Conservation (phyloP, 768 basidiomycete species). For the Panellus pusillus region DNA sequence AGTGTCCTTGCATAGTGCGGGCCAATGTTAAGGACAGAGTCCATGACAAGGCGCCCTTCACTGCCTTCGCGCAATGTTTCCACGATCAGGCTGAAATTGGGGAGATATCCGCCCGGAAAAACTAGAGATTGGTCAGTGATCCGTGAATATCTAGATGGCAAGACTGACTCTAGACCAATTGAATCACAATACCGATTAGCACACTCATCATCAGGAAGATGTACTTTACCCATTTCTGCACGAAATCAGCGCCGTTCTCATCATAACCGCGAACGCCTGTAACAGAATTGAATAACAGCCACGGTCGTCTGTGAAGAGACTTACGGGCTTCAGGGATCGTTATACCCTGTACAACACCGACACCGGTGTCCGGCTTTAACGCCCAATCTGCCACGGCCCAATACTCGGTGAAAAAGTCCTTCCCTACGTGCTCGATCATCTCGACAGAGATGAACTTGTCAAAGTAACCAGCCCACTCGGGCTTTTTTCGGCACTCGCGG, state of each 20-base stretch:
- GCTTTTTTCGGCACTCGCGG: conserved; percentile 36
- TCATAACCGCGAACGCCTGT: conserved; percentile 36
- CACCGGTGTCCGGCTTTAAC: conserved; percentile 44
- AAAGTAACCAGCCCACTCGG: conserved; percentile 47
- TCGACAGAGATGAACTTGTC: conserved; percentile 56
- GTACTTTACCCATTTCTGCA: conserved; percentile 47
- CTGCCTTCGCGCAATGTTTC: conserved; percentile 42
- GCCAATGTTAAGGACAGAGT: conserved; percentile 56
- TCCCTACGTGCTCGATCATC: conserved; percentile 60
- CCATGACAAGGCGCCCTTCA: conserved; percentile 45
- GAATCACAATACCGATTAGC: not conserved
- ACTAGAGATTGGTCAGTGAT: conserved; percentile 29
- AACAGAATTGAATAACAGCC: not conserved
- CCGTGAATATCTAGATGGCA: not conserved
- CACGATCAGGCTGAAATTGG: conserved; percentile 45
- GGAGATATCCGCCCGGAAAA: conserved; percentile 59
- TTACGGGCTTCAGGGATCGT: conserved; percentile 52
- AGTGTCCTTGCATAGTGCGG: conserved; percentile 59
- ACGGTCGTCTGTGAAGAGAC: not conserved
- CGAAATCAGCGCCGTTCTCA: conserved; percentile 47
- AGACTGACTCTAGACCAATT: conserved; percentile 6
- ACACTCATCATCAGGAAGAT: not conserved
- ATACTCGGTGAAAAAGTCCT: conserved; percentile 48
- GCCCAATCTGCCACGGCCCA: conserved; percentile 50
- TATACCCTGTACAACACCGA: conserved; percentile 54